phyloP scores from a whole-genome alignment of 805 yeast genomes.

The Metschnikowia kunwiensis region DNA sequence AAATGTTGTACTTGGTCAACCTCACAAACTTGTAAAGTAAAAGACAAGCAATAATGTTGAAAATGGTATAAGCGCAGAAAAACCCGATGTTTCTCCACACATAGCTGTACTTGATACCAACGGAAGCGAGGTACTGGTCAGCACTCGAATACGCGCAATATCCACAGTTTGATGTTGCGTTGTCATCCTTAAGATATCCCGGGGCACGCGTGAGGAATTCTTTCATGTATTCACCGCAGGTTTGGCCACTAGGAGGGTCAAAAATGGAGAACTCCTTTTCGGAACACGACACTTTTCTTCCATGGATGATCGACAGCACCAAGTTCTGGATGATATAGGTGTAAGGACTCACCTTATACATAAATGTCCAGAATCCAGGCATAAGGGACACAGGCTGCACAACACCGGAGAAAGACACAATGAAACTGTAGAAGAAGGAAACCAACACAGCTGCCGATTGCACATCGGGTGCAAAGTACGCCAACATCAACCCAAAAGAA shows the following conservation, averaged over 20 bases:
- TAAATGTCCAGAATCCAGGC: conserved; percentile 50
- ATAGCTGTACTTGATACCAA: conserved; percentile 13
- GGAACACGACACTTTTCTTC: conserved; percentile 46
- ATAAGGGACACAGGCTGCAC: conserved; percentile 42
- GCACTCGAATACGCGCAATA: conserved; percentile 13
- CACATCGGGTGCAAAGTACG: conserved; percentile 61
- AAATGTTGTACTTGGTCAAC: conserved; percentile 11
- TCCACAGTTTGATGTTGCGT: conserved; percentile 14
- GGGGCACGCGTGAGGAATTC: conserved; percentile 7
- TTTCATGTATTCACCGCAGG: conserved; percentile 15
- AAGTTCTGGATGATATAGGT: conserved; percentile 55
- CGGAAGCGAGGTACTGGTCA: conserved; percentile 10
- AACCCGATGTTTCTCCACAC: conserved; percentile 19
- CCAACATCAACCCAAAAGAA: conserved; percentile 48
- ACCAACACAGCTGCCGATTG: conserved; percentile 63
- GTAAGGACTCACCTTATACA: conserved; percentile 46
- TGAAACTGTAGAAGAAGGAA: conserved; percentile 54
- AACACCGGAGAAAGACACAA: conserved; percentile 56
- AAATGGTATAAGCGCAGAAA: conserved; percentile 11
- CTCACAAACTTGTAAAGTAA: conserved; percentile 13
- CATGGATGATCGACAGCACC: conserved; percentile 43
- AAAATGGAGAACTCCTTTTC: conserved; percentile 46
- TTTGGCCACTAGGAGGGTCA: conserved; percentile 42
- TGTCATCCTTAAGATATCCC: conserved; percentile 14
- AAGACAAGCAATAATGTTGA: conserved; percentile 16